Conservation (phyloP, 129 eudicot genomes). For the Logfia minima region DNA sequence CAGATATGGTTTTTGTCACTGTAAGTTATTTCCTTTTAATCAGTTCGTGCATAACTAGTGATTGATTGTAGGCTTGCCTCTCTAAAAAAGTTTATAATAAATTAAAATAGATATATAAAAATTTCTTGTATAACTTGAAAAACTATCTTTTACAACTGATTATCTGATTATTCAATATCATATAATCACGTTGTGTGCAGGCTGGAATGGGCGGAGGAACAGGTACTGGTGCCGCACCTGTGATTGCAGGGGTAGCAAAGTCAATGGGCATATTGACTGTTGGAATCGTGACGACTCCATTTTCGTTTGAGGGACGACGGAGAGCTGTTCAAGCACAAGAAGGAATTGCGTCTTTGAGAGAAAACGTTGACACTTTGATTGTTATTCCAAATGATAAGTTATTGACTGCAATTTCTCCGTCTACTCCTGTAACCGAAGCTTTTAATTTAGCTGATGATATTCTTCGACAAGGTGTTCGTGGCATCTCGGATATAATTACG, state of each 20-base stretch:
- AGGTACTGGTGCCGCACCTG: slow-evolving; percentile 95
- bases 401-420: slow-evolving; percentile 84
- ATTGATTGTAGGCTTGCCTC: too few relatives aligned
- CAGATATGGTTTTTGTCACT: slow-evolving; percentile 94
- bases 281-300: slow-evolving; percentile 91
- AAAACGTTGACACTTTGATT: slow-evolving; percentile 86
- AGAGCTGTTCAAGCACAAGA: slow-evolving; percentile 96
- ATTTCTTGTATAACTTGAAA: neutral
- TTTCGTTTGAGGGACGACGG: slow-evolving; percentile 82
- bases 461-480: slow-evolving; percentile 97
- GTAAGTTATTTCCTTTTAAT: slow-evolving; percentile 44
- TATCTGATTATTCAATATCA: neutral
- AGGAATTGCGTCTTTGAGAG: slow-evolving; percentile 93
- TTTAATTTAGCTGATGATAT: slow-evolving; percentile 93
- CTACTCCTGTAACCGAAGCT: slow-evolving; percentile 94
- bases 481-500: slow-evolving; percentile 91
- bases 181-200: slow-evolving; percentile 37
- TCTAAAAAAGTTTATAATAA: too few relatives aligned
- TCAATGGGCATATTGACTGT: slow-evolving; percentile 92
- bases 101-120: too few relatives aligned
- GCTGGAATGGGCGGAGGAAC: slow-evolving; percentile 99
- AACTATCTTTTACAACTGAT: neutral
- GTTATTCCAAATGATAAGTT: slow-evolving; percentile 95
- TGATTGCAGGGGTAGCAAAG: slow-evolving; percentile 90
- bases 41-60: neutral